These are phyloP conservation scores for Hirschfeldia incana DNA, from an alignment of 345 rosid genomes.

Conservation along the genomic window DNA sequence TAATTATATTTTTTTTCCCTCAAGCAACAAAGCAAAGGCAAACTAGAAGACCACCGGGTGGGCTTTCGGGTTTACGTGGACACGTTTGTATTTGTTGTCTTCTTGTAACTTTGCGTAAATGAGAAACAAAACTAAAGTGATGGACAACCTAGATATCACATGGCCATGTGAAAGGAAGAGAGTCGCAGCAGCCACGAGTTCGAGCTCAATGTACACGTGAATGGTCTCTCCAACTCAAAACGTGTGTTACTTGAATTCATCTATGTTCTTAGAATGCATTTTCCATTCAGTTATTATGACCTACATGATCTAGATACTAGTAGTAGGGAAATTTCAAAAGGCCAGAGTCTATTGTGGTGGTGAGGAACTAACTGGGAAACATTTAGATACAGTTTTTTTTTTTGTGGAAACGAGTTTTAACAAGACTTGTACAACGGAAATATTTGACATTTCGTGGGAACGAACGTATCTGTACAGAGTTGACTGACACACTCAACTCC, in stretches of 20 bases:
- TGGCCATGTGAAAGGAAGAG: neutral
- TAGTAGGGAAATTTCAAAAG: neutral
- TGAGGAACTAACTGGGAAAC: neutral
- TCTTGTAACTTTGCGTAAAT: conserved; percentile 5
- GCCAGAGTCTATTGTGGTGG: neutral
- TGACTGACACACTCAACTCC: conserved; percentile 20
- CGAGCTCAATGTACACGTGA: neutral
- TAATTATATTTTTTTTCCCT: neutral
- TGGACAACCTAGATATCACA: neutral
- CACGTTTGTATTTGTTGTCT: conserved; percentile 15
- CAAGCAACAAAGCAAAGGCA: conserved; percentile 31
- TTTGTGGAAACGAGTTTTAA: conserved; percentile 19
- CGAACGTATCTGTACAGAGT: conserved; percentile 30
- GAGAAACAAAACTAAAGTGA: neutral
- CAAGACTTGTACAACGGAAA: conserved; percentile 22
- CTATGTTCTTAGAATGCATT: neutral
- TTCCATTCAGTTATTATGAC: neutral
- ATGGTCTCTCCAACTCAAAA: neutral
- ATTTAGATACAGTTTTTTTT: neutral
- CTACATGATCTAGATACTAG: neutral
- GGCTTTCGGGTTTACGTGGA: conserved; percentile 39
- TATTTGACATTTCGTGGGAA: conserved; percentile 11
- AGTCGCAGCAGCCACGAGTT: neutral
- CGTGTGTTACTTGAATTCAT: neutral
- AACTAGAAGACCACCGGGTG: conserved; percentile 25